Base-by-base conservation (phyloP, 1,284 basidiomycete species). In the Paramarasmius palmivorus region DNA sequence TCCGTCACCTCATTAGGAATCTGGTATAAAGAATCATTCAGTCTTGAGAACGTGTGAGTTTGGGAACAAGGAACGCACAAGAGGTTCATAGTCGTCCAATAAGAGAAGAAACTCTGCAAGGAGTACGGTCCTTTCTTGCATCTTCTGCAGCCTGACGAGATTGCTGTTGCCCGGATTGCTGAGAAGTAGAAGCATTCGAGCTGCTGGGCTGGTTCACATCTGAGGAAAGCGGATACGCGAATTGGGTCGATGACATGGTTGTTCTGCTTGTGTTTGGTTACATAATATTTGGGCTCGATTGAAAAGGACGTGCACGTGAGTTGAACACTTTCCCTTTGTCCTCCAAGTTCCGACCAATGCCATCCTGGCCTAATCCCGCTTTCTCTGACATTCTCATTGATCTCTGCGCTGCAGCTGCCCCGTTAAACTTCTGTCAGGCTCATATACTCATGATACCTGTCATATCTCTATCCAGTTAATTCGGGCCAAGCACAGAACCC, bases 1-100 rank as follows among this genome's bases (percentile, higher is more conserved):
- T 98, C 94, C 3, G 96, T 97, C 14, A 99, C 95, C 70, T 99
- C 95, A 68, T 96, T 97, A 1, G 97, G 97, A 61, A 99, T 95
- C 93, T 97, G 66, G 29, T 14, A 40, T 22, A 46, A 5, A 42
- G n/a, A 36, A 9, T 22, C 20, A 15, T n/a, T 7, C 46, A 49
- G 40, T 34, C 52, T 41, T 47, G 36, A 38, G n/a, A 8, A 34
- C 19, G 25, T 29, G 44, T 17, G 39, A 17, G 26, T 12, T 7
- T 15, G 20, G 15, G n/a, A 49, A 23, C 1, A 15, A 6, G n/a
- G 32, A 20, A 78, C 84, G 58, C 63, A 95, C 94, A 69, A 99
- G 70, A 35, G 97, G 97, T 63, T 97, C 93, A 69, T 98, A 98
- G 40, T 96, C 94, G 65, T 99, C 96, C 36, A 99, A 78, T 89